Evolutionary conservation across 2,329 filamentous ascomycete genomes (phyloP), one percentile per base, ranked within the genome.

Genomic region (Mycogone perniciosa): DNA sequence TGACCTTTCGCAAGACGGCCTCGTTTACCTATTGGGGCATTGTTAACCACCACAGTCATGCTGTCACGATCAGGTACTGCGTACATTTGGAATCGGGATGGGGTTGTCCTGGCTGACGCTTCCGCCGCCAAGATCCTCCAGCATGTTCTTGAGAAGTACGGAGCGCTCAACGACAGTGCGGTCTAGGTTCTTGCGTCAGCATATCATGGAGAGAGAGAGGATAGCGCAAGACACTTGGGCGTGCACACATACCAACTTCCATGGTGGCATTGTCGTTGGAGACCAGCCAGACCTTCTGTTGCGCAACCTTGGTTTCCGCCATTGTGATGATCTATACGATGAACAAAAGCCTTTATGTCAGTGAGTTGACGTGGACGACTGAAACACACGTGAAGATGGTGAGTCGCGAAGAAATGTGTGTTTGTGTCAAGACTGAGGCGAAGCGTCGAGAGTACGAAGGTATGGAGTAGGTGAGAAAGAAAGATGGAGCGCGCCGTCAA

Each of bases 111-210:
- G 66, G 46, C 65, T 72, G 33, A 79, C 69, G 26, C 67, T 65
- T 60, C 79, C 70, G 27, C 86, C 84, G 59, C 89, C 90, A 44
- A 97, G 75, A 74, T 99, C 93, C 66, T 96, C 91, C 42, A 99
- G 81, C 86, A 99, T 86, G 78, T 97, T 96, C 83, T 96, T 96
- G 77, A 99, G 95, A 48, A 99, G 79, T 64, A 96, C 83, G 3
- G 89, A 96, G 59, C 92, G 88, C 76, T 96, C 89, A 39, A 88
- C 89, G 54, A 97, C 88, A 35, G 81, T 76, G 57, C 89, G 88
- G 57, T 95, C 90, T 88, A 55, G 29, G 38, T 37, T 6, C 5
- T 30, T 13, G 20, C 49, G 55, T 53, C 44, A 46, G 27, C 43
- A 31, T 41, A 11, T 31, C 38, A 39, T 52, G 33, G 8, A 13